phyloP scores from a whole-genome alignment of 768 basidiomycete genomes.

The Arthromyces matolae region DNA sequence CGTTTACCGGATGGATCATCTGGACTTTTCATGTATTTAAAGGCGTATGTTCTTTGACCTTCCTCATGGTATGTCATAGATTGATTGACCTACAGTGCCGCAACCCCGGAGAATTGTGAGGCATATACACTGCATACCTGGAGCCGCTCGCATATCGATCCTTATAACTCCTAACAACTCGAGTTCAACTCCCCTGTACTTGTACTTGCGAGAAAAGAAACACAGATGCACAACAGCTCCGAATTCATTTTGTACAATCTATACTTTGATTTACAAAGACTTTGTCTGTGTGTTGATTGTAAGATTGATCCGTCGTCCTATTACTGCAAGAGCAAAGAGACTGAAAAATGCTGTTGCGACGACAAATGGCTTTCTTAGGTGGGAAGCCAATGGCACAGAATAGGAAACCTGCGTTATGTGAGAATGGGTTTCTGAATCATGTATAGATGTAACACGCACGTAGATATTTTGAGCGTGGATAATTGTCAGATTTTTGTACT shows the following conservation, averaged over 20 bases:
- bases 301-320: constrained; percentile 44
- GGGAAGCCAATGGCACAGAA: constrained; percentile 73
- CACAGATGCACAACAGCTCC: constrained; percentile 1
- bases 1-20: constrained; percentile 28
- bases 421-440: not conserved
- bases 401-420: constrained; percentile 68
- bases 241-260: constrained; percentile 8
- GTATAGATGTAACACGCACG: constrained; percentile 46
- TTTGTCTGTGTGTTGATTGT: constrained; percentile 45
- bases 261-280: constrained; percentile 21
- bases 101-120: constrained; percentile 27
- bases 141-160: constrained; percentile 13
- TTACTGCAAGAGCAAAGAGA: constrained; percentile 52
- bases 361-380: constrained; percentile 81
- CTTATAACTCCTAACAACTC: constrained; percentile 2
- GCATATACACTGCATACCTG: constrained; percentile 17
- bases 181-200: constrained; percentile 5
- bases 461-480: constrained; percentile 78
- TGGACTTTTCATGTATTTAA: constrained; percentile 48
- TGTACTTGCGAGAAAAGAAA: no score
- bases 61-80: not conserved
- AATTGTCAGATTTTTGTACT: constrained; percentile 72
- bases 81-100: constrained; percentile 21
- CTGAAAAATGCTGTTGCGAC: constrained; percentile 69
- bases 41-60: constrained; percentile 34